Percentiles rank a stretch among this genome's conserved stretches.
phyloP scores from a whole-genome alignment of 495 filamentous ascomycete species.

The Ramalina peruviana region DNA sequence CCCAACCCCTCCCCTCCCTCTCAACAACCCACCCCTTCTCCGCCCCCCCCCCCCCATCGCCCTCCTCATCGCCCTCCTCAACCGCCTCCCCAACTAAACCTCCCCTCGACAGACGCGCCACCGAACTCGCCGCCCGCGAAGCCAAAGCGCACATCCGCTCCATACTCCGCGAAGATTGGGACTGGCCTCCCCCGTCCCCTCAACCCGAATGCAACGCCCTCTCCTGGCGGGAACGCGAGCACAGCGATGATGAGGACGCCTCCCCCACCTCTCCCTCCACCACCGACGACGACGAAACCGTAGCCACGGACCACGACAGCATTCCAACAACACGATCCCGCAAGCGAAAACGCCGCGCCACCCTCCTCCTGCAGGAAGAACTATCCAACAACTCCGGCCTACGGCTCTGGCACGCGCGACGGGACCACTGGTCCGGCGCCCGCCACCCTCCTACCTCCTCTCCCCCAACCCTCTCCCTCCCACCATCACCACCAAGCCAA shows the following conservation, averaged over 20 bases:
- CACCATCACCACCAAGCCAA: slow-evolving; percentile 28
- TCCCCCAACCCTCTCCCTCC: not conserved
- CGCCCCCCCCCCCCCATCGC: not conserved
- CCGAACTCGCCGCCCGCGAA: slow-evolving; percentile 20
- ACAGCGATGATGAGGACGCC: slow-evolving; percentile 15
- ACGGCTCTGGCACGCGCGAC: slow-evolving; percentile 53
- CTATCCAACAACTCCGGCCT: slow-evolving; percentile 74
- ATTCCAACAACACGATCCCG: not conserved
- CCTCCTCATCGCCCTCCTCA: too few species aligned
- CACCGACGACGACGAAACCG: slow-evolving; percentile 1
- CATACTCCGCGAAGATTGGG: slow-evolving; percentile 8
- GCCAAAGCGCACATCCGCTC: slow-evolving; percentile 18
- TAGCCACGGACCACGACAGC: too few species aligned
- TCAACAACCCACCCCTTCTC: too few species aligned
- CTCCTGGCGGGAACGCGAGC: slow-evolving; percentile 25
- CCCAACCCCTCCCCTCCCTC: too few species aligned
- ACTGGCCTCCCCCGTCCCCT: slow-evolving; percentile 3
- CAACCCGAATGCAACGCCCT: slow-evolving; percentile 9
- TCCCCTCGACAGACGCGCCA: too few species aligned
- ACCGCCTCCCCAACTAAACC: too few species aligned
- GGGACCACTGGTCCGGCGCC: slow-evolving; percentile 84
- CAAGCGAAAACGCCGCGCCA: slow-evolving; percentile 18
- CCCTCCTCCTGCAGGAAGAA: slow-evolving; percentile 63
- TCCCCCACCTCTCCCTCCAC: slow-evolving; percentile 15
- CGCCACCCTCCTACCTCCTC: not conserved